phyloP scores from a whole-genome alignment of 176 grass and related monocot genomes.

The Eleusine coracana region DNA sequence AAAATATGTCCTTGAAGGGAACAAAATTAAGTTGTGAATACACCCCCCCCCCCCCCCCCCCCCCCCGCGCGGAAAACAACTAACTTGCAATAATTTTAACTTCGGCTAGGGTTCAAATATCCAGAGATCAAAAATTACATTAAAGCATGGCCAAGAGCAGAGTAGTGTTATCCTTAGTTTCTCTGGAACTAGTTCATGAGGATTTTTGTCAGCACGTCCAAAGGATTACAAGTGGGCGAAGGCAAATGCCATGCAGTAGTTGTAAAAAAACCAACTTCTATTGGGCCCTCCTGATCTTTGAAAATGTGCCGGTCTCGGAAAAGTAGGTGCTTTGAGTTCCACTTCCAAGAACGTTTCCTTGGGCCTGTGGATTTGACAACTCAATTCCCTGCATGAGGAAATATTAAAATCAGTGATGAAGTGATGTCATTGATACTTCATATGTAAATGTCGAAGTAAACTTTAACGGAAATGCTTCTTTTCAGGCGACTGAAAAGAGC shows the following conservation, averaged over 20 bases:
- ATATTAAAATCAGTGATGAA: not conserved
- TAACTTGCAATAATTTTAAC: no score
- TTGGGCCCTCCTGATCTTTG: constrained; percentile 62
- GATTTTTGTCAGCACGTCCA: not conserved
- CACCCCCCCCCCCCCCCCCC: no score
- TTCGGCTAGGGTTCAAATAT: no score
- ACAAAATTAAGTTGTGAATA: no score
- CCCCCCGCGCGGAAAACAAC: no score
- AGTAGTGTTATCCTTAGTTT: not conserved
- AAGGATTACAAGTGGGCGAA: not conserved
- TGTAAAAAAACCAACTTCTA: constrained; percentile 1
- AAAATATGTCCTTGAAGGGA: no score
- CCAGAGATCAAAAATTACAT: no score
- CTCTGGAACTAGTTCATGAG: not conserved
- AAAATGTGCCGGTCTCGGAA: constrained; percentile 80
- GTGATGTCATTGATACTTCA: not conserved
- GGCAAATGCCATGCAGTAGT: not conserved
- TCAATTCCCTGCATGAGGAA: constrained; percentile 62
- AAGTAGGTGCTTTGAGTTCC: constrained; percentile 89
- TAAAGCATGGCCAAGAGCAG: not conserved
- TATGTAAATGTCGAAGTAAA: not conserved
- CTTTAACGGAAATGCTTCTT: no score
- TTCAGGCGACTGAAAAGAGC: no score
- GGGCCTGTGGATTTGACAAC: constrained; percentile 73
- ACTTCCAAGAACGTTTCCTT: constrained; percentile 67